phyloP scores from a whole-genome alignment of 176 grass and related monocot genomes.

The Rhipidocladum racemiflorum region DNA sequence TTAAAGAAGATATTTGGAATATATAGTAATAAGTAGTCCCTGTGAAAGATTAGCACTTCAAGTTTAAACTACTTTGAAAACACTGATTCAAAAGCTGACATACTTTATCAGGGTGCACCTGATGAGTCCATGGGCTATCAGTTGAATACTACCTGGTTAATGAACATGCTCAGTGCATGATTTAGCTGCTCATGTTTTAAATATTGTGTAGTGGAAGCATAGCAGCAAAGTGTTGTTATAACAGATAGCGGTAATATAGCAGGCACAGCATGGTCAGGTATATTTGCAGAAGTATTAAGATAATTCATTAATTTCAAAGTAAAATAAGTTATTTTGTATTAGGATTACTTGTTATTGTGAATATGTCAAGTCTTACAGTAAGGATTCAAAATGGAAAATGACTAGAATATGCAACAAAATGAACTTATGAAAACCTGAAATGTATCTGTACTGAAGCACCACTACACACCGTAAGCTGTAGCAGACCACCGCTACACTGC shows the following conservation, averaged over 20 bases:
- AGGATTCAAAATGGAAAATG: background rate
- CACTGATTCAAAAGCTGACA: background rate
- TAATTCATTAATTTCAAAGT: background rate
- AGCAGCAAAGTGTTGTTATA: background rate
- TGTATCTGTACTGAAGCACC: background rate
- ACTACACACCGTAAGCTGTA: background rate
- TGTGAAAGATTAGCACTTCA: background rate
- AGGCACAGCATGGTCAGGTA: background rate
- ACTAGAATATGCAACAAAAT: background rate
- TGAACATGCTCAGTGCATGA: background rate
- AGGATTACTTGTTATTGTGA: background rate
- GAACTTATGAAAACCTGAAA: background rate
- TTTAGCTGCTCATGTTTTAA: background rate
- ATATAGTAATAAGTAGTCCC: constrained; percentile 4
- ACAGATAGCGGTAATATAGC: background rate
- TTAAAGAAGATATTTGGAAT: constrained; percentile 25
- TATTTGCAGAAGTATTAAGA: background rate
- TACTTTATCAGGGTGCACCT: background rate
- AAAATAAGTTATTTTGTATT: background rate
- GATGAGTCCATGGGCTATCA: background rate
- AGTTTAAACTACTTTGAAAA: constrained; percentile 29
- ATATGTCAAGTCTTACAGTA: background rate
- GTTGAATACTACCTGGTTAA: background rate
- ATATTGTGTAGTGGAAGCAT: background rate
- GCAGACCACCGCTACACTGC: background rate